Conservation (phyloP, 257 asterid genomes). For the Solanum clarkiae region DNA sequence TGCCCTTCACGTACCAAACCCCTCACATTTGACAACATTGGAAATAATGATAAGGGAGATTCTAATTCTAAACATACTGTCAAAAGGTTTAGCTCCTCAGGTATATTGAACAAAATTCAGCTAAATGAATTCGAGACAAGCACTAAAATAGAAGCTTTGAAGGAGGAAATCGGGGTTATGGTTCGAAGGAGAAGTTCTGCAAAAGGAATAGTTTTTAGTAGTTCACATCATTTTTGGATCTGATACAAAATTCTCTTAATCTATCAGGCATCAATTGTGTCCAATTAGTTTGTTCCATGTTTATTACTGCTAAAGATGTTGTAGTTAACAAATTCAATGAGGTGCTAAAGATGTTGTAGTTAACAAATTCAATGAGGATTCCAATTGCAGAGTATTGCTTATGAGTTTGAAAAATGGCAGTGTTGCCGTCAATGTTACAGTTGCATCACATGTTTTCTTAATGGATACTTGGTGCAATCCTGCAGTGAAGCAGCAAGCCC, state of each 20-base stretch:
- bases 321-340: no score
- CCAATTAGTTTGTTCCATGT: constrained; percentile 75
- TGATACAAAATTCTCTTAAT: constrained; percentile 68
- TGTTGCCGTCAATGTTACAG: constrained; percentile 63
- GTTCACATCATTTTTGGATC: constrained; percentile 83
- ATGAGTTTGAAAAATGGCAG: constrained; percentile 94
- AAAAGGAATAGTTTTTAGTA: constrained; percentile 89
- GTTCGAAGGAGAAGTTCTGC: constrained; percentile 51
- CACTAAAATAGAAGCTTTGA: constrained; percentile 87
- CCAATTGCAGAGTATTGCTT: constrained; percentile 65
- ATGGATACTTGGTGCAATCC: constrained; percentile 99
- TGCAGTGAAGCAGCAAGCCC: constrained; percentile 91
- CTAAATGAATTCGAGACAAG: constrained; percentile 57
- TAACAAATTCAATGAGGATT: constrained; percentile 17
- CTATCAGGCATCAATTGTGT: constrained; percentile 69
- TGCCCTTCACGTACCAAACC: constrained; percentile 74
- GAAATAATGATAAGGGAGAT: constrained; percentile 24
- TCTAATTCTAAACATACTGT: constrained; percentile 33
- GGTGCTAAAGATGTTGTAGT: no score
- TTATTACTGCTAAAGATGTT: constrained; percentile 40
- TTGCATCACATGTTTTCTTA: constrained; percentile 41
- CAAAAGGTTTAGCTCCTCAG: constrained; percentile 57
- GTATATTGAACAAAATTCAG: constrained; percentile 66
- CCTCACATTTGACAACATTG: constrained; percentile 56
- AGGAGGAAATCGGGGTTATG: constrained; percentile 82